These are phyloP conservation scores for Zanthoxylum bungeanum DNA, from an alignment of 345 rosid genomes.

Conservation along the genomic window DNA sequence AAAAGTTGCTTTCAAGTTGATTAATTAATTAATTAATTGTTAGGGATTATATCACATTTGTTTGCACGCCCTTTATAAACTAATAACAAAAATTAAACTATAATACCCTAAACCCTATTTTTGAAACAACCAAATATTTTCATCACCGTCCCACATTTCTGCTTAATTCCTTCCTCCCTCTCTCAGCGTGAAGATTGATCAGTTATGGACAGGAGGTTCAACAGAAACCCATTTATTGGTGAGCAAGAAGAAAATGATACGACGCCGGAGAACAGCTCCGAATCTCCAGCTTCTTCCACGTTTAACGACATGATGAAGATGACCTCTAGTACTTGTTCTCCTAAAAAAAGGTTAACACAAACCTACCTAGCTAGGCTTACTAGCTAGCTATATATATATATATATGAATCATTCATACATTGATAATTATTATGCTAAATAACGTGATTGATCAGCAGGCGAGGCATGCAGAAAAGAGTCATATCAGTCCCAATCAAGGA, in stretches of 20 bases:
- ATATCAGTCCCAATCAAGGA: conserved; percentile 87
- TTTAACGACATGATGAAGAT: conserved; percentile 45
- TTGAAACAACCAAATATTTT: too few relatives aligned
- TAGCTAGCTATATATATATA: neutral
- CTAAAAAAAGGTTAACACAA: conserved; percentile 70
- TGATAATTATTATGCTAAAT: too few relatives aligned
- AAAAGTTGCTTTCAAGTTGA: conserved; percentile 24
- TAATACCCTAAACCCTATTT: conserved; percentile 23
- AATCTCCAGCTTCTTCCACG: conserved; percentile 50
- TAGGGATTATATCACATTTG: conserved; percentile 40
- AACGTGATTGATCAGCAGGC: conserved; percentile 37
- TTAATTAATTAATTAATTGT: conserved; percentile 9
- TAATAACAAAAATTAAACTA: conserved; percentile 14
- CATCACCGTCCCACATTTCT: conserved; percentile 38
- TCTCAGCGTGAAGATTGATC: too few relatives aligned
- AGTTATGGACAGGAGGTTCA: conserved; percentile 38
- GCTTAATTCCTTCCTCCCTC: too few relatives aligned
- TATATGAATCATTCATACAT: too few relatives aligned
- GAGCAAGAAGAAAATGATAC: conserved; percentile 46
- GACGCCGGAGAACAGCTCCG: conserved; percentile 50
- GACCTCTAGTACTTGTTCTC: conserved; percentile 41
- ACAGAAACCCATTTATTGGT: conserved; percentile 17
- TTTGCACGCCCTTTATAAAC: conserved; percentile 51
- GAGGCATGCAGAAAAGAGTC: conserved; percentile 68
- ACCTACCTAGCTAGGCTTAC: too few relatives aligned